These are phyloP conservation scores for Termitomyces titanicus DNA, from an alignment of 768 basidiomycete species.

Conservation along the genomic window DNA sequence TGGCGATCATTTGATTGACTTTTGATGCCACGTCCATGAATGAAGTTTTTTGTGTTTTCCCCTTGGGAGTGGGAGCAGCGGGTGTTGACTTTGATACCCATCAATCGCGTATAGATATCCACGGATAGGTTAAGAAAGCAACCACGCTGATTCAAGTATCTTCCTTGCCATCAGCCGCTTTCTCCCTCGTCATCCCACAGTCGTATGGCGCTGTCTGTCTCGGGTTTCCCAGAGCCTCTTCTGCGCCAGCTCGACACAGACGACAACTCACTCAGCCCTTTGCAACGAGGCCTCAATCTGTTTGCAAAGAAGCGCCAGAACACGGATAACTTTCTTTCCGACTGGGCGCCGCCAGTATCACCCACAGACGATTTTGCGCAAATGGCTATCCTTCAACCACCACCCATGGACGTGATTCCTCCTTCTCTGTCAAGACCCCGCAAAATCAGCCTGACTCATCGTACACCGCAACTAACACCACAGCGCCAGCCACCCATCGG, in stretches of 20 bases:
- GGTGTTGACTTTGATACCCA: not conserved
- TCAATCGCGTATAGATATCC: constrained; percentile 7
- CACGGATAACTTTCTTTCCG: constrained; percentile 14
- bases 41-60: not conserved
- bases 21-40: constrained; percentile 3
- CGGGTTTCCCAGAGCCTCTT: constrained; percentile 31
- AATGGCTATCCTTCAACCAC: constrained; percentile 18
- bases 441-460: constrained; percentile 20
- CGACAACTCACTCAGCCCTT: constrained; percentile 7
- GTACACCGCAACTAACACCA: constrained; percentile 22
- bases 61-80: not conserved
- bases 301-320: constrained; percentile 22
- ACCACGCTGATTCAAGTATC: not conserved
- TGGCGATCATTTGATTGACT: constrained; percentile 17
- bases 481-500: constrained; percentile 22
- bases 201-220: constrained; percentile 31
- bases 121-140: constrained; percentile 15
- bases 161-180: not conserved
- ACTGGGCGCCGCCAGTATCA: not conserved
- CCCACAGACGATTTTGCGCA: constrained; percentile 16
- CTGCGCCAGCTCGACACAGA: constrained; percentile 19
- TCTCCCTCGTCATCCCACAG: not conserved
- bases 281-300: constrained; percentile 18
- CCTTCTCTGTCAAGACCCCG: constrained; percentile 9
- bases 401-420: constrained; percentile 9